A percentile compares a stretch with the other conserved stretches of the same genome.
Conservation (phyloP, 192 early-diverging fungal species). For the Ambispora gerdemannii region DNA sequence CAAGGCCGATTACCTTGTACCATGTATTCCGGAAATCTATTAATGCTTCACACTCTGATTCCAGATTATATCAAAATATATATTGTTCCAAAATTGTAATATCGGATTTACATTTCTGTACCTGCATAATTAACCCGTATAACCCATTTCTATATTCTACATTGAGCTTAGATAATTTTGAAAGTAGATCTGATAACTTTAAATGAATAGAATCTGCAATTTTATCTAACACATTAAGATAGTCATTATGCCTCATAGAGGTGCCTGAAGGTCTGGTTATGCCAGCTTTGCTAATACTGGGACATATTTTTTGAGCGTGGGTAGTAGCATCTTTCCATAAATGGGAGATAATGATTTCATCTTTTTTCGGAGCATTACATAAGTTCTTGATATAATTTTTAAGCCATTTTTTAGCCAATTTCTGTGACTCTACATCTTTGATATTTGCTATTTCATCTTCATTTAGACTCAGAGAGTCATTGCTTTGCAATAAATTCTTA, state of each 20-base stretch:
- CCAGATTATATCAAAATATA: conserved; percentile 16
- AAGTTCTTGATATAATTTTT: conserved; percentile 12
- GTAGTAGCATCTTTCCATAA: conserved; percentile 9
- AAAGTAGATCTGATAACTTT: conserved; percentile 14
- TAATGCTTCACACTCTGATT: conserved; percentile 7
- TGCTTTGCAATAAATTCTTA: too few species aligned
- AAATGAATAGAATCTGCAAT: conserved; percentile 12
- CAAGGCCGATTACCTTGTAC: conserved; percentile 15
- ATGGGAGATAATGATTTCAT: conserved; percentile 13
- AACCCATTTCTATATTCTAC: conserved; percentile 5
- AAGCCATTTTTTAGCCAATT: background rate
- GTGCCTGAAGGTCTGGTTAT: background rate
- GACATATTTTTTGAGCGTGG: background rate
- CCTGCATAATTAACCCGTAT: too few species aligned
- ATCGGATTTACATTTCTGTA: background rate
- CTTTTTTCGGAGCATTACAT: conserved; percentile 11
- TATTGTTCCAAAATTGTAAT: conserved; percentile 11
- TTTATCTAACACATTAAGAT: conserved; percentile 11
- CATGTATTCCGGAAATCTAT: conserved; percentile 21
- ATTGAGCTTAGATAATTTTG: background rate
- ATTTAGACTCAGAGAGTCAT: too few species aligned
- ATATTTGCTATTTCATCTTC: too few species aligned
- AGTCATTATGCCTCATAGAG: background rate
- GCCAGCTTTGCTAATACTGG: background rate
- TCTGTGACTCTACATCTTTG: background rate